A percentile compares a stretch with the other conserved stretches of the same genome.
Conservation (phyloP, 1,284 basidiomycete species). For the Grifola frondosa region DNA sequence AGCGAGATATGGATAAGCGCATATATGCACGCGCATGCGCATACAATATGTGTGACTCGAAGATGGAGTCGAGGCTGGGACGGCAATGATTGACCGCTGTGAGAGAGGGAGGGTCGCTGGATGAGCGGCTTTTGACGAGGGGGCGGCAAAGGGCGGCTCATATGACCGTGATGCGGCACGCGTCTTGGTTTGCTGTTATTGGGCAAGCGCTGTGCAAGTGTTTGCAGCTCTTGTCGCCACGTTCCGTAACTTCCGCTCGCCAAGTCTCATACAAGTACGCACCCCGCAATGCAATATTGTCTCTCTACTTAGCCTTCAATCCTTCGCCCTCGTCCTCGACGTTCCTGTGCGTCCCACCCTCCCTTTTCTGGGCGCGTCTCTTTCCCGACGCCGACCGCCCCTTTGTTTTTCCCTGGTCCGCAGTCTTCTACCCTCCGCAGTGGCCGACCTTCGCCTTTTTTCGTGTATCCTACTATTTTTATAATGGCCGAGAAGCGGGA, state of each 20-base stretch:
- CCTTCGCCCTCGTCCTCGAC: constrained; percentile 11
- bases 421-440: constrained; percentile 26
- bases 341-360: constrained; percentile 3
- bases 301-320: not conserved
- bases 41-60: no score
- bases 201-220: constrained; percentile 16
- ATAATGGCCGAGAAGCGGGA: constrained; percentile 39
- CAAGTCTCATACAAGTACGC: constrained; percentile 15
- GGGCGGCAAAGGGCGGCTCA: constrained; percentile 11
- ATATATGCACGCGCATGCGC: no score
- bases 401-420: constrained; percentile 23
- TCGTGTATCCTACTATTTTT: constrained; percentile 34
- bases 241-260: constrained; percentile 19
- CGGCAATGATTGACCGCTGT: constrained; percentile 28
- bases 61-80: constrained; percentile 2
- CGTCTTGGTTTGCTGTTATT: constrained; percentile 10
- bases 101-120: constrained; percentile 19
- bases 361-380: constrained; percentile 5
- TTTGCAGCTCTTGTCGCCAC: constrained; percentile 17
- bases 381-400: constrained; percentile 11
- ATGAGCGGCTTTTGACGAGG: no score
- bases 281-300: not conserved
- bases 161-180: constrained; percentile 15
- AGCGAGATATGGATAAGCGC: no score
- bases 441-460: constrained; percentile 24